Base-by-base conservation (phyloP, 768 basidiomycete species). In the Solioccasus polychromus region DNA sequence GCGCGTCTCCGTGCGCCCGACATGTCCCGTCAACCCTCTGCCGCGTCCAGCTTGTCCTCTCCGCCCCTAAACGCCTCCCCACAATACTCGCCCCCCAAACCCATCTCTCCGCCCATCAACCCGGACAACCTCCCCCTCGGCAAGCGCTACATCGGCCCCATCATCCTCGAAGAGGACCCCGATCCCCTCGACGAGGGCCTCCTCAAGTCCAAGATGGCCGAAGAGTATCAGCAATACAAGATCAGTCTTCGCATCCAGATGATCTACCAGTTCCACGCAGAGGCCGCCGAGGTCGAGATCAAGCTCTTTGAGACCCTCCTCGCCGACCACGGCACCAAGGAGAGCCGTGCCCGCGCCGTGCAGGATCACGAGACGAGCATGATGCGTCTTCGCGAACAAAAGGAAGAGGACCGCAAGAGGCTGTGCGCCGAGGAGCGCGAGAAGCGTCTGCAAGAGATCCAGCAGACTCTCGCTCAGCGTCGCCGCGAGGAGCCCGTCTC, bases 141-240 rank as follows among this genome's bases (percentile, higher is more conserved):
- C 1, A 67, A 67, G 25, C 66, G 65, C 15, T 66, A 66, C 7
- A 66, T 66, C 44, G 63, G 64, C 1, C 64, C 64, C n/a, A 23
- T 57, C 36, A 54, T 66, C 42, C 12, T 42, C 5, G 64, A 65
- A 14, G 65, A 67, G 30, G 63, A 62, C 0, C 41, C 41, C 2
- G 58, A 67, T 28, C 58, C 64, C 15, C 12, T 60, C 36, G 63
- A 64, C 42, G 55, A 60, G 29, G 54, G 50, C 2, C 48, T 62
- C 37, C 50, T 67, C 30, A 64, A 48, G 49, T 67, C 60, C 37
- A 67, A 61, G 47, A 64, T 67, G 64, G 62, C 64, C 10, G 56
- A 52, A 22, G 63, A 65, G 2, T 67, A 60, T 26, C 65, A 63
- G 2, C 54, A 58, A 34, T 66, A 54, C 30, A 66, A 67, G 48